Evolutionary conservation across 345 rosid genomes (phyloP).

Genomic region (Syzygium jambos): DNA sequence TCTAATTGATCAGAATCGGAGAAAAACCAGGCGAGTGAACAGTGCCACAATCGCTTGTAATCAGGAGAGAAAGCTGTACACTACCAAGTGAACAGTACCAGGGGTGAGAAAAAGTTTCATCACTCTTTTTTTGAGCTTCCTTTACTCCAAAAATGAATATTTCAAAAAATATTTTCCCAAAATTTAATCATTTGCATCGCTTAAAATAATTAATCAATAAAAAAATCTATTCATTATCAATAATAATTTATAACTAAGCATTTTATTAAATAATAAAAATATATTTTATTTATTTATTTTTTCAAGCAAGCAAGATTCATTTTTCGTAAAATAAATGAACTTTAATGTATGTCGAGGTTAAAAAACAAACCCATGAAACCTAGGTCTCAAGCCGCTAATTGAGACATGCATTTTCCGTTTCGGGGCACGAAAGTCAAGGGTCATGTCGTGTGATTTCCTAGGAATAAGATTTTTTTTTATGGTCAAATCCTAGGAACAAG

Average conservation of each 20-base stretch:
- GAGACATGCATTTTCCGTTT: not conserved
- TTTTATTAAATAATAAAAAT: not conserved
- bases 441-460: not conserved
- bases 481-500: not conserved
- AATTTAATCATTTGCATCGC: rapidly evolving
- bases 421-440: not conserved
- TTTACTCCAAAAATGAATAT: not conserved
- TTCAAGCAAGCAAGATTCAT: not conserved
- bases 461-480: not conserved
- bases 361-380: not conserved
- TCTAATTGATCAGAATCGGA: no score
- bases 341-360: not conserved
- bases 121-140: not conserved
- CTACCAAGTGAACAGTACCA: no score
- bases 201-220: not conserved
- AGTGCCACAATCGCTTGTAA: no score
- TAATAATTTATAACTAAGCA: no score
- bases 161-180: not conserved
- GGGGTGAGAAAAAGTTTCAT: no score
- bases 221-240: not conserved
- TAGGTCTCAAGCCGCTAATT: not conserved
- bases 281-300: not conserved
- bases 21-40: no score
- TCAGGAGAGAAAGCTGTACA: no score
- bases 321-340: no score